phyloP scores from a whole-genome alignment of 2,329 filamentous ascomycete species.

The Coleophoma cylindrospora region DNA sequence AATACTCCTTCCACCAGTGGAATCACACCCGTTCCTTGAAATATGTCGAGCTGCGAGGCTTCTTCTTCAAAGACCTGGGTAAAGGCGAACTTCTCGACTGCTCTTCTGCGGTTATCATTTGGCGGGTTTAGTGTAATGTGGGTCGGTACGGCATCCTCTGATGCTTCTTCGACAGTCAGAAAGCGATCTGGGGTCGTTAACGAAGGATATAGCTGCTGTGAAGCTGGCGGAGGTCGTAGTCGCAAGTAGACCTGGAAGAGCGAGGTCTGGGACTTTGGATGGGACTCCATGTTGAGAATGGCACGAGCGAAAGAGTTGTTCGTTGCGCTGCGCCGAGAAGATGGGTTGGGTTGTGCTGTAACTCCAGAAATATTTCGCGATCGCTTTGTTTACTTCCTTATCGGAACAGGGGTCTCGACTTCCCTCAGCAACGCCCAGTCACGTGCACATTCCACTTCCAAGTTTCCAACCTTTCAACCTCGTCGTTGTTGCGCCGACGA shows the following conservation, averaged over 20 bases:
- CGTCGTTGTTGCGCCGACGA: no score
- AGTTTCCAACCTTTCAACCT: no score
- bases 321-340: no score
- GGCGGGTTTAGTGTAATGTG: constrained; percentile 77
- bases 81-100: constrained; percentile 91
- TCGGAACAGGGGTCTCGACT: no score
- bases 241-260: constrained; percentile 92
- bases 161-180: constrained; percentile 66
- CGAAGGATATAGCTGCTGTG: constrained; percentile 30
- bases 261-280: constrained; percentile 39
- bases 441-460: no score
- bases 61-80: constrained; percentile 89
- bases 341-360: no score
- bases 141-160: constrained; percentile 45
- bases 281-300: no score
- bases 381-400: no score
- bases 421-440: no score
- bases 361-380: no score
- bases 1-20: constrained; percentile 78
- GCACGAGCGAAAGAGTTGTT: no score
- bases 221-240: constrained; percentile 59
- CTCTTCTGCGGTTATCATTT: constrained; percentile 75
- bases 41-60: constrained; percentile 79
- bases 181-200: constrained; percentile 57
- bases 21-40: constrained; percentile 72